These are phyloP conservation scores for Cryphonectria parasitica DNA, from an alignment of 2,329 filamentous ascomycete genomes.

Conservation along the genomic window DNA sequence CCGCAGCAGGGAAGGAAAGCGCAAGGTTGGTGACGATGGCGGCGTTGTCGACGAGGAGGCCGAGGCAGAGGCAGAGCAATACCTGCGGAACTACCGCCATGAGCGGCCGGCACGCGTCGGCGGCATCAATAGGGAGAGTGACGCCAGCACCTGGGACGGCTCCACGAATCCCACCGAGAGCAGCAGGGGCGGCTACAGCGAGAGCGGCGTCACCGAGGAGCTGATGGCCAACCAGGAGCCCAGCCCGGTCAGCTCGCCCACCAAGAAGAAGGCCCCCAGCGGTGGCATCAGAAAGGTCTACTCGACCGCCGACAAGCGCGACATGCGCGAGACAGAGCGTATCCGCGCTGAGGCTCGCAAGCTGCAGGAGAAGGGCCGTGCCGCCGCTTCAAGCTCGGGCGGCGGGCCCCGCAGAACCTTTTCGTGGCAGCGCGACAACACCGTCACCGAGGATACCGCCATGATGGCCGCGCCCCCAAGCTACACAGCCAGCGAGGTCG, in stretches of 20 bases:
- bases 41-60: slow-evolving; percentile 66
- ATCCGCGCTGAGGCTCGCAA: slow-evolving; percentile 60
- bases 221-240: slow-evolving; percentile 62
- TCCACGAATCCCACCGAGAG: slow-evolving; percentile 69
- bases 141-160: slow-evolving; percentile 80
- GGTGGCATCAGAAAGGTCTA: slow-evolving; percentile 65
- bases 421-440: slow-evolving; percentile 29
- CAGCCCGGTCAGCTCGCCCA: slow-evolving; percentile 59
- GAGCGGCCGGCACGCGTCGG: slow-evolving; percentile 87
- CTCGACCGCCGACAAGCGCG: slow-evolving; percentile 60
- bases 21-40: slow-evolving; percentile 61
- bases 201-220: slow-evolving; percentile 60
- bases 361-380: slow-evolving; percentile 57
- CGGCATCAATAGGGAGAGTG: slow-evolving; percentile 81
- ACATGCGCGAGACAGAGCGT: slow-evolving; percentile 55
- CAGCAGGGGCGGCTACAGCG: slow-evolving; percentile 36
- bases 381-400: slow-evolving; percentile 43
- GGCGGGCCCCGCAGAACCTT: slow-evolving; percentile 33
- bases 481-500: slow-evolving; percentile 29
- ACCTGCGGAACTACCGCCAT: slow-evolving; percentile 81
- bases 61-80: slow-evolving; percentile 65
- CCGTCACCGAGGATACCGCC: slow-evolving; percentile 23
- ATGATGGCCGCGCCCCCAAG: slow-evolving; percentile 30
- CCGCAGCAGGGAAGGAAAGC: slow-evolving; percentile 38
- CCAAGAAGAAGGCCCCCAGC: slow-evolving; percentile 42